Base-by-base conservation (phyloP, 2,329 filamentous ascomycete species). In the Pseudopithomyces chartarum region DNA sequence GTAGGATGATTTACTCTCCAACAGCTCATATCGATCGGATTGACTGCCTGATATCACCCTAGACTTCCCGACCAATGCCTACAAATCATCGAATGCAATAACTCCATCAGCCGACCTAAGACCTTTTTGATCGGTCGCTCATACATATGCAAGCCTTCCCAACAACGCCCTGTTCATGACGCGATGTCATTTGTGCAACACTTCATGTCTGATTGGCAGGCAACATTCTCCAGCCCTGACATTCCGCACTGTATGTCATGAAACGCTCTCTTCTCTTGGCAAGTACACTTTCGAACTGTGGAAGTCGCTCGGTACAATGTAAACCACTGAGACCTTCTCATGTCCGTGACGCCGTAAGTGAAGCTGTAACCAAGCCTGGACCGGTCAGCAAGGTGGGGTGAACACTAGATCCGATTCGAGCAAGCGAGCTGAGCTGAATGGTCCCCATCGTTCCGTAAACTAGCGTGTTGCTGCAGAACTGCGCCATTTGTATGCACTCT, bases 361-460 rank as follows among this genome's bases (percentile, higher is more conserved):
- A 20, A 20, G 19, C 15, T 20, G 17, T 19, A 8, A 20, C 39
- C 12, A 29, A 26, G 15, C 7, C 19, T 23, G 20, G 20, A 26
- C 19, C 11, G 26, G 43, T 46, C 50, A 26, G 49, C 26, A 29
- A 54, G 19, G 54, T 45, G 49, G 49, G 54, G 54, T 48, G 49
- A 48, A 48, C n/a, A 19, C 49, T 44, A 44, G 12, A 15, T 44
- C 38, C 6, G n/a, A 38, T 43, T 11, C 12, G 53, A 26, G n/a
- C 53, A 50, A 50, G 22, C 49, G 43, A n/a, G 13, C 12, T 5
- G 20, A 22, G n/a, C 8, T 33, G 32, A 36, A 36, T 38, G 32
- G 46, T 10, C 33, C 15, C 23, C 46, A 40, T 33, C 42, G 22
- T 11, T 44, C 20, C 42, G 11, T 12, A 26, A 2, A 29, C 26